Evolutionary conservation across 2,329 filamentous ascomycete genomes (phyloP).

Genomic region (Exserohilum rostratum): DNA sequence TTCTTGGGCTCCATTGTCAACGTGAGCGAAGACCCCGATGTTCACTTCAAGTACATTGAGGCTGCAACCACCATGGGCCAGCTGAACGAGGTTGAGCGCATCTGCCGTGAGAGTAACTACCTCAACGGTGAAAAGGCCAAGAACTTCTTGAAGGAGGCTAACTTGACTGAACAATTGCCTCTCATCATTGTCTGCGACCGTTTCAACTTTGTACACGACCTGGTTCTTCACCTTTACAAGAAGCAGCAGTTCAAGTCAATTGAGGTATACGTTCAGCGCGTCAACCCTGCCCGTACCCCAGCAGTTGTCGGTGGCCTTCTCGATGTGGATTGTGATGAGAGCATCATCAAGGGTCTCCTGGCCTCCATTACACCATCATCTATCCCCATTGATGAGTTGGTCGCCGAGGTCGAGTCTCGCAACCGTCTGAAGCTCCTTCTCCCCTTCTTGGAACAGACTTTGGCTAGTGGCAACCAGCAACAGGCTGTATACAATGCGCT

Average conservation of each 20-base stretch:
- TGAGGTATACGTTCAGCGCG: constrained; percentile 95
- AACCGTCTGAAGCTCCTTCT: constrained; percentile 95
- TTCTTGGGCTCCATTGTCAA: constrained; percentile 98
- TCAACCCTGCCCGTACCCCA: constrained; percentile 89
- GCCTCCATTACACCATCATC: constrained; percentile 80
- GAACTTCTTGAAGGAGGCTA: constrained; percentile 98
- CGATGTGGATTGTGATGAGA: constrained; percentile 96
- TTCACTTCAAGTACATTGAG: constrained; percentile 99
- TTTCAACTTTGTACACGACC: constrained; percentile 98
- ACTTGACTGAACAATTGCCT: constrained; percentile 87
- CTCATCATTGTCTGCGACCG: constrained; percentile 98
- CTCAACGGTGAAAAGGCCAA: constrained; percentile 96
- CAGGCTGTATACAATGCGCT: constrained; percentile 96
- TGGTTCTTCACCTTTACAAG: constrained; percentile 96
- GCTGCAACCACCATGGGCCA: constrained; percentile 93
- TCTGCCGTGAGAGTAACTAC: constrained; percentile 89
- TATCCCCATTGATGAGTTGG: constrained; percentile 93
- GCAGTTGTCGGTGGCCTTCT: constrained; percentile 91
- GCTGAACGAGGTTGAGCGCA: constrained; percentile 93
- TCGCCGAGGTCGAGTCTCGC: constrained; percentile 90
- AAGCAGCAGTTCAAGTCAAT: constrained; percentile 99
- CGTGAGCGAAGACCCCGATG: constrained; percentile 90
- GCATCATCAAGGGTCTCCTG: constrained; percentile 91
- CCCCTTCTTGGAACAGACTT: constrained; percentile 91
- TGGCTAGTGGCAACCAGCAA: constrained; percentile 90